Evolutionary conservation across 2,329 filamentous ascomycete species (phyloP), one percentile per base, ranked within the genome.

Genomic region (Ploettnerulaceae sp.): DNA sequence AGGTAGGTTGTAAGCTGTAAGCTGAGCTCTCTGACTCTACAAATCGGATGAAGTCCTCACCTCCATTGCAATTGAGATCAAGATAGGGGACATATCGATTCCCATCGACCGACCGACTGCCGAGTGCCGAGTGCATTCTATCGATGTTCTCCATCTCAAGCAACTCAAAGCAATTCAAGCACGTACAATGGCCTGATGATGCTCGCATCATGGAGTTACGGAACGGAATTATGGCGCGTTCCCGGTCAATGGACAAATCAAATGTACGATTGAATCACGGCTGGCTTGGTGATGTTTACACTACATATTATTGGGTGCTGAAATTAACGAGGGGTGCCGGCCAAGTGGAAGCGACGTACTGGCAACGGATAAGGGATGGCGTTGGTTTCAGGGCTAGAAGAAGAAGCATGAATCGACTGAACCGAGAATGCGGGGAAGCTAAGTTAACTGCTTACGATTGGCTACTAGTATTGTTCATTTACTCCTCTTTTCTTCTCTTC

Each of bases 171-270:
- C n/a, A n/a, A n/a, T n/a, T n/a, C n/a, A n/a, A n/a, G n/a, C n/a
- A n/a, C n/a, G n/a, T n/a, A 37, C 14, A 36, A 36, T 12, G 17
- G 18, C 17, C 24, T 5, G 25, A 31, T 14, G 11, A 22, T 33
- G 25, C 25, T 47, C 45, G 46, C 51, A 44, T 53, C 53, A 56
- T 54, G 48, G 49, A 48, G 37, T 12, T 48, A 56, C 38, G 51
- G 53, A 52, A 52, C 51, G 51, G 54, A 54, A 49, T 51, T 45
- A 56, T 48, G 49, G 52, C 50, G 45, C 44, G 12, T 48, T 12
- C 18, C 22, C 22, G 22, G 28, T 21, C 20, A 31, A 29, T 45
- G 40, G 18, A 37, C n/a, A n/a, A n/a, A n/a, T n/a, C 12, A 34
- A 11, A 33, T 28, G 40, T 32, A 44, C 21, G 34, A 35, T 38